Conservation (phyloP, 768 basidiomycete species). For the Pulveroboletus ravenelii region DNA sequence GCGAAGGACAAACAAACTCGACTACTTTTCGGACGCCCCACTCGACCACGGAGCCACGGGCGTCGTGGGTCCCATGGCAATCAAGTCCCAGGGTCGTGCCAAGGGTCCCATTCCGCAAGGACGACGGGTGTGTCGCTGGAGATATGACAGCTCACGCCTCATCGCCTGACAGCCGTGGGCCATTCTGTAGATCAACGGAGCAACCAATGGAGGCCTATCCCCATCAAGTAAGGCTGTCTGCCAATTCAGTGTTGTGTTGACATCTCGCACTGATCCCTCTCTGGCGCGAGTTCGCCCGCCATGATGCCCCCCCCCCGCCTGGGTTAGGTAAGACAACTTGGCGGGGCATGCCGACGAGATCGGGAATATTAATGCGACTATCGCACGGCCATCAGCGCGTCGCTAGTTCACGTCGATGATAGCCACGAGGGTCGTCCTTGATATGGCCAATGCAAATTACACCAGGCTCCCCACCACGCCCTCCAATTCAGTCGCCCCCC, state of each 20-base stretch:
- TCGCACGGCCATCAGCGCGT: slow-evolving; percentile 16
- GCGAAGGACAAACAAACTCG: slow-evolving; percentile 4
- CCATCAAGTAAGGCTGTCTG: neutral
- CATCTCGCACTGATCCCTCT: neutral
- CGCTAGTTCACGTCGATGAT: slow-evolving; percentile 12
- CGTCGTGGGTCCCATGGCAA: slow-evolving; percentile 19
- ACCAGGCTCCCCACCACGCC: neutral
- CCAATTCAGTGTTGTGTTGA: neutral
- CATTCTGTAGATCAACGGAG: neutral
- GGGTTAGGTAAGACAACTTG: slow-evolving; percentile 1
- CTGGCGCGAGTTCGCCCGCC: too few species aligned
- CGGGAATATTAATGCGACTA: slow-evolving; percentile 14
- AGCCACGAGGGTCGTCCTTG: slow-evolving; percentile 24
- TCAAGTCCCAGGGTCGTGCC: slow-evolving; percentile 16
- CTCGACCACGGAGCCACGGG: slow-evolving; percentile 17
- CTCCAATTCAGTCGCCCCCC: neutral
- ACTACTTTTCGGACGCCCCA: neutral
- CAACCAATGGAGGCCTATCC: slow-evolving; percentile 1
- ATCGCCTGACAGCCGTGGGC: slow-evolving; percentile 8
- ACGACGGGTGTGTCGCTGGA: slow-evolving; percentile 1
- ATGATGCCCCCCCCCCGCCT: neutral
- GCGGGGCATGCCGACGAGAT: slow-evolving; percentile 8
- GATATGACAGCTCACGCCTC: slow-evolving; percentile 5
- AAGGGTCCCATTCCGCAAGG: neutral
- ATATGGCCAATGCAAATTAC: slow-evolving; percentile 1